Conservation (phyloP, 2,329 filamentous ascomycete genomes). For the Coniochaeta ligniaria region DNA sequence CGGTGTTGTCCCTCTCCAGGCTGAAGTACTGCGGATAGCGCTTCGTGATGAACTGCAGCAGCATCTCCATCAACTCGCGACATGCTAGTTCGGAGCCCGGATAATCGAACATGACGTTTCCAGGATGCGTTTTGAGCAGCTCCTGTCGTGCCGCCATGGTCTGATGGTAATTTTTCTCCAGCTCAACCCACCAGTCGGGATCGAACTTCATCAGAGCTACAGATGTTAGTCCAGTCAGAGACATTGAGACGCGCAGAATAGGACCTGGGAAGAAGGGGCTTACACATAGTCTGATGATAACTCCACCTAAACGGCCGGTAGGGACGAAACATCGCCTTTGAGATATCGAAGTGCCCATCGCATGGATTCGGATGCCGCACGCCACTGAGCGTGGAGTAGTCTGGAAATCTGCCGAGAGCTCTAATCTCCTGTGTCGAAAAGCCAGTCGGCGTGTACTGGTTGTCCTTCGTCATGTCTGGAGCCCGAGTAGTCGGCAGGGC, state of each 20-base stretch:
- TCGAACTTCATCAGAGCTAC: slow-evolving; percentile 68
- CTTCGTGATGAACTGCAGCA: slow-evolving; percentile 68
- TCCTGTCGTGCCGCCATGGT: slow-evolving; percentile 62
- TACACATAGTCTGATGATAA: slow-evolving; percentile 91
- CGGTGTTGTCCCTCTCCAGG: slow-evolving; percentile 41
- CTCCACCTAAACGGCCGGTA: slow-evolving; percentile 78
- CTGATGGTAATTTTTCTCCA: slow-evolving; percentile 64
- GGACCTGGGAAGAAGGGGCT: slow-evolving; percentile 18
- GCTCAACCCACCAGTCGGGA: slow-evolving; percentile 81
- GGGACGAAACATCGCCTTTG: slow-evolving; percentile 61
- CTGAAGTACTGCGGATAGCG: slow-evolving; percentile 71
- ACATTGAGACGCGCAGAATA: neutral
- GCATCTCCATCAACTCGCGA: slow-evolving; percentile 86
- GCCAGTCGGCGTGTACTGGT: slow-evolving; percentile 39
- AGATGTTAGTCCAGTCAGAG: neutral
- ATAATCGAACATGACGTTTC: slow-evolving; percentile 56
- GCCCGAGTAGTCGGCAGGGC: slow-evolving; percentile 19
- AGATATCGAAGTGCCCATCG: slow-evolving; percentile 53
- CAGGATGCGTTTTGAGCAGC: slow-evolving; percentile 57
- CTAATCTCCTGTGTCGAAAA: slow-evolving; percentile 65
- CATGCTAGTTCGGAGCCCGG: slow-evolving; percentile 73
- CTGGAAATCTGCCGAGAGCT: slow-evolving; percentile 67
- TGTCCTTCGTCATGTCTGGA: slow-evolving; percentile 7
- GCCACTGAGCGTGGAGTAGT: slow-evolving; percentile 69
- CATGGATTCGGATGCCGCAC: slow-evolving; percentile 64